Base-by-base conservation (phyloP, 2,329 filamentous ascomycete species). In the Leptographium procerum region DNA sequence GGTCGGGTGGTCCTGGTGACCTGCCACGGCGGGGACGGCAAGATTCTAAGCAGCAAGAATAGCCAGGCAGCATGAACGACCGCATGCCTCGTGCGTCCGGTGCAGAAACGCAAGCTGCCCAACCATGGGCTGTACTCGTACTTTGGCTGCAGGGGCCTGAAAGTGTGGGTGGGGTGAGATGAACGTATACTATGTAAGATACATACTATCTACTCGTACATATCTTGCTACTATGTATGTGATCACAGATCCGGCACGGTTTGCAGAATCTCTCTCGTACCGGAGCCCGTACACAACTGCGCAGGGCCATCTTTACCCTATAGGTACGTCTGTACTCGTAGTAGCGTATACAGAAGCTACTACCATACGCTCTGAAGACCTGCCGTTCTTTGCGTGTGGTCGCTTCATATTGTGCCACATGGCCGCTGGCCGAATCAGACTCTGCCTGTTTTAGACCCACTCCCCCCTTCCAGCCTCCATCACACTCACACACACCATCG, bases 391-490 rank as follows among this genome's bases (percentile, higher is more conserved):
- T 50, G 52, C 36, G 52, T 28, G 52, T 55, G 52, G 52, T 43
- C 52, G 52, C 52, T 22, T 55, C 52, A 55, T 55, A 55, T 40
- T 43, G 52, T 55, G 52, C 52, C 52, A 55, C 52, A 55, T 55
- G 52, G 52, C 52, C 52, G 34, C 22, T 43, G 22, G 19, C 33
- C 52, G 22, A 34, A 34, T n/a, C n/a, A 26, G 40, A 43, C 40
- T 43, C 36, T 43, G 40, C 16, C 40, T 43, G 22, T 24, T 26
- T 11, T 48, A 48, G 45, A 26, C 45, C 45, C 45, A 48, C 45
- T 26, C 24, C 40, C 45, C 45, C 45, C 24, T 48, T 28, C 45
- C 45, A 26, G n/a, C 26, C 16, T 4, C 22, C n/a, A 53, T 36
- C 52, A 7, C 22, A 22, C 45, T 4, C 45, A 24, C 22, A 14